These are phyloP conservation scores for Antitrichia curtipendula DNA, from an alignment of 225 moss, liverwort and hornwort species.

Conservation along the genomic window DNA sequence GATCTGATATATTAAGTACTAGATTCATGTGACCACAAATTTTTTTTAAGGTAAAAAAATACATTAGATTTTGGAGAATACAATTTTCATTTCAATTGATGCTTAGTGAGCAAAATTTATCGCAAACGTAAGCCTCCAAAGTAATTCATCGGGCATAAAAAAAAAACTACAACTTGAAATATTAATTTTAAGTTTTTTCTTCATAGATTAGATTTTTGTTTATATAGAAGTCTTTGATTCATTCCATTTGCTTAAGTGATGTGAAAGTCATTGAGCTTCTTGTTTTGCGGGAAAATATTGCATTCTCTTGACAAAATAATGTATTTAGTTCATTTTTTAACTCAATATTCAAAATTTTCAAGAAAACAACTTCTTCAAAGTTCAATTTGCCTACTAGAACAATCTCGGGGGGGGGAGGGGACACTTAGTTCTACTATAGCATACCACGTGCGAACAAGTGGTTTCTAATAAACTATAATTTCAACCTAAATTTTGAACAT, in stretches of 20 bases:
- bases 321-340: fast-evolving
- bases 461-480: too few species aligned
- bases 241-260: not conserved
- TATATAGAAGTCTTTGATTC: not conserved
- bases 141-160: fast-evolving
- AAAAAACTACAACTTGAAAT: not conserved
- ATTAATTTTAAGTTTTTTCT: not conserved
- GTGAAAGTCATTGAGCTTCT: not conserved
- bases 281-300: not conserved
- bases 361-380: fast-evolving
- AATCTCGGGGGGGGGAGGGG: too few species aligned
- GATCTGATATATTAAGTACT: not conserved
- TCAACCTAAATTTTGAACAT: too few species aligned
- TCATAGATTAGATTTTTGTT: not conserved
- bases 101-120: fast-evolving
- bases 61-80: not conserved
- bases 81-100: not conserved
- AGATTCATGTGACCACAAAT: fast-evolving
- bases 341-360: too few species aligned
- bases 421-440: too few species aligned
- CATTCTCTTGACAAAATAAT: too few species aligned
- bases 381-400: not conserved
- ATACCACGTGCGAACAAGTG: too few species aligned
- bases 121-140: fast-evolving
- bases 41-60: not conserved